A percentile compares a stretch with the other conserved stretches of the same genome.
Evolutionary conservation across 2,329 filamentous ascomycete genomes (phyloP).

Genomic region (Coniochaeta hoffmannii): DNA sequence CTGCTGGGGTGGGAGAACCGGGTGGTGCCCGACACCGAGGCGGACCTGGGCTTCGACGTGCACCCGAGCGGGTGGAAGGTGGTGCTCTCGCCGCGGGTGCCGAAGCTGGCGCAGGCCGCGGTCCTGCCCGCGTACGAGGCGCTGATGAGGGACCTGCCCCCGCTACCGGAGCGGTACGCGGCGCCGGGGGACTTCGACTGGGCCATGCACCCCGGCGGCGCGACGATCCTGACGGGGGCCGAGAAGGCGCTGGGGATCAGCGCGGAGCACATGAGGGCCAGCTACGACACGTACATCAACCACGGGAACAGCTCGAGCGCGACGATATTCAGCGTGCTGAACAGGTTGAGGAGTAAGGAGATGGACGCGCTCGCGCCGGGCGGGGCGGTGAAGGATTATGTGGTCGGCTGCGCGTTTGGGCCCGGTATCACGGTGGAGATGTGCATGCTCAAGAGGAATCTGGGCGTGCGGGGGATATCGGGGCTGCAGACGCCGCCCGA

Average conservation of each 20-base stretch:
- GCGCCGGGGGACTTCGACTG: conserved; percentile 57
- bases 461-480: conserved; percentile 18
- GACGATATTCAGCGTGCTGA: conserved; percentile 61
- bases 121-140: conserved; percentile 47
- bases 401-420: conserved; percentile 63
- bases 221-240: conserved; percentile 57
- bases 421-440: conserved; percentile 63
- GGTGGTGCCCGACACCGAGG: conserved; percentile 52
- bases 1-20: conserved; percentile 59
- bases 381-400: conserved; percentile 44
- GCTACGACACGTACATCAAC: conserved; percentile 60
- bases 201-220: conserved; percentile 65
- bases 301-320: conserved; percentile 64
- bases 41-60: conserved; percentile 58
- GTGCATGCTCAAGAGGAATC: conserved; percentile 52
- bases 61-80: conserved; percentile 62
- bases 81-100: conserved; percentile 53
- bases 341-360: conserved; percentile 50
- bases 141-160: conserved; percentile 37
- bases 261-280: conserved; percentile 60
- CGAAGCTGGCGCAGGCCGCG: conserved; percentile 43
- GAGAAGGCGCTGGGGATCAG: conserved; percentile 50
- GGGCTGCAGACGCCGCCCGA: conserved; percentile 46
- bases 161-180: conserved; percentile 36
- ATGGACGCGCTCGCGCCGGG: conserved; percentile 50